Evolutionary conservation across 441 rosid species (phyloP).

Genomic region (Macaranga tanarius): DNA sequence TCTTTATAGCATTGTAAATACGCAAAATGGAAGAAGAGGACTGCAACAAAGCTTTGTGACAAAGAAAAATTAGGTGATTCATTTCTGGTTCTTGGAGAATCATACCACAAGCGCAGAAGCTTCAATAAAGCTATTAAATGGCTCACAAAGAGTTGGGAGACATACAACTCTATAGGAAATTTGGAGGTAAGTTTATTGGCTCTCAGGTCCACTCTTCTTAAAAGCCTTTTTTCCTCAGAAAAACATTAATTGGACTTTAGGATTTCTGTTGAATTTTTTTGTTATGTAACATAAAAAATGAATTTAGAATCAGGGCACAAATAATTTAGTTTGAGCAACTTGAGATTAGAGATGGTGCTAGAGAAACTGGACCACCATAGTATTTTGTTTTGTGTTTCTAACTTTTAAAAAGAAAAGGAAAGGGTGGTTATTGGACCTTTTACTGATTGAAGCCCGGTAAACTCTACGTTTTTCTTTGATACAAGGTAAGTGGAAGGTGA

Average conservation of each 20-base stretch:
- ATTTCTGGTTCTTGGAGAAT: conserved; percentile 75
- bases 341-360: conserved; percentile 10
- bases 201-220: conserved; percentile 19
- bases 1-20: conserved; percentile 68
- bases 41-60: conserved; percentile 70
- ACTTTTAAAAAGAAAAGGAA: too few species aligned
- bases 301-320: neutral
- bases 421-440: too few species aligned
- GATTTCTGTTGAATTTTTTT: neutral
- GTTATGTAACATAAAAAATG: neutral
- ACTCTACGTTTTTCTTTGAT: too few species aligned
- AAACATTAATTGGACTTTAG: neutral
- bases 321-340: conserved; percentile 10
- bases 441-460: too few species aligned
- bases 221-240: conserved; percentile 2
- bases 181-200: conserved; percentile 63
- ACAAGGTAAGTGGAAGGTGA: too few species aligned
- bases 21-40: conserved; percentile 76
- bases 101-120: conserved; percentile 80
- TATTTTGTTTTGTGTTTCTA: too few species aligned
- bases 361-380: neutral
- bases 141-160: conserved; percentile 66
- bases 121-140: conserved; percentile 82
- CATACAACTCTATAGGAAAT: conserved; percentile 65
- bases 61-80: conserved; percentile 84